Evolutionary conservation across 148 eudicot genomes (phyloP).

Genomic region (Beta vulgaris): DNA sequence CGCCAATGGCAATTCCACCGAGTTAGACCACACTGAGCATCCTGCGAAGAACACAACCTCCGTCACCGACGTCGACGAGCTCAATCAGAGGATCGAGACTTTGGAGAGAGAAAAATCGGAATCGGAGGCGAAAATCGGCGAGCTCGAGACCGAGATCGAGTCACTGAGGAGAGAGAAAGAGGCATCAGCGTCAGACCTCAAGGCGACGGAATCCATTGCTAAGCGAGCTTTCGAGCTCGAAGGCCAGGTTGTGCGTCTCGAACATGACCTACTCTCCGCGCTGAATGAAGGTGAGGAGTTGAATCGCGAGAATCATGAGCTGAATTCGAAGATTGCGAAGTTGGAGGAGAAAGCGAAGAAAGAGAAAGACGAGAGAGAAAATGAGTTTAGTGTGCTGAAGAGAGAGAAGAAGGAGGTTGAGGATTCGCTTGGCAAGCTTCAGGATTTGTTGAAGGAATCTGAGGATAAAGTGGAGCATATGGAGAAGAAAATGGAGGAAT

Average conservation of each 20-base stretch:
- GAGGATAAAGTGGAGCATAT: conserved; percentile 24
- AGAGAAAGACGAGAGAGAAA: neutral
- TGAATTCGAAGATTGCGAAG: conserved; percentile 16
- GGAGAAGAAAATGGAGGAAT: conserved; percentile 30
- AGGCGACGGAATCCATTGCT: conserved; percentile 29
- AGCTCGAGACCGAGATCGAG: conserved; percentile 19
- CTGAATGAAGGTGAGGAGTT: conserved; percentile 17
- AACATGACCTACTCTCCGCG: conserved; percentile 25
- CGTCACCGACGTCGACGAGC: conserved; percentile 3
- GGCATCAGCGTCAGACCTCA: neutral
- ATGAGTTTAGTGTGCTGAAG: conserved; percentile 10
- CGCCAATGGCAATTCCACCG: conserved; percentile 7
- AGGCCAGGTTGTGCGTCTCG: conserved; percentile 22
- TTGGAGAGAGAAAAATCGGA: conserved; percentile 21
- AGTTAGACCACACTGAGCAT: conserved; percentile 25
- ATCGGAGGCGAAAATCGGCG: conserved; percentile 1
- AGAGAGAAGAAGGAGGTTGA: conserved; percentile 26
- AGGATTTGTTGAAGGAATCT: conserved; percentile 15
- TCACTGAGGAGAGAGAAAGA: conserved; percentile 13
- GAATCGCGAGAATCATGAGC: conserved; percentile 16
- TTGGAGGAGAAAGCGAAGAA: conserved; percentile 9
- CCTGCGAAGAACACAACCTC: conserved; percentile 15
- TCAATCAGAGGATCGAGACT: conserved; percentile 17
- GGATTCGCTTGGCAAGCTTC: neutral
- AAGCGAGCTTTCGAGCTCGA: conserved; percentile 33